Base-by-base conservation (phyloP, 768 basidiomycete genomes). In the Tulasnella calospora region DNA sequence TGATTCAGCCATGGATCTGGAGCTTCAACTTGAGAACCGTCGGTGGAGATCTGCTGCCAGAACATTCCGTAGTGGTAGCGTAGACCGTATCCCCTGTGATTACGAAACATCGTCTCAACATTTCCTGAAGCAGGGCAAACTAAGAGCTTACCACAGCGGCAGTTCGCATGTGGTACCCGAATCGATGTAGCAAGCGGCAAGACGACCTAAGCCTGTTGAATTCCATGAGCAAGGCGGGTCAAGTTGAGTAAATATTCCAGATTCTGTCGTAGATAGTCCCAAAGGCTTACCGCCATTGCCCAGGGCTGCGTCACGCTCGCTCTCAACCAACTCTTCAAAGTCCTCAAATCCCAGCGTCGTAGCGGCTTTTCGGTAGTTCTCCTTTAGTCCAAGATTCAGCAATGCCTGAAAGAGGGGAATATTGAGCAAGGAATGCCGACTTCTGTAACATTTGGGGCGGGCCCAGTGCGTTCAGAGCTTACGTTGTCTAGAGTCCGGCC, bases 121-220 rank as follows among this genome's bases (percentile, higher is more conserved):
- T 13, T 27, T 21, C 27, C 15, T 27, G 41, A 15, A 3, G 13
- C n/a, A n/a, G n/a, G n/a, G n/a, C n/a, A 30, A 77, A 27, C 35
- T 10, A 74, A 77, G 21, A 36, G 19, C 79, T 19, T 41, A 79
- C 79, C 96, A 98, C 33, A 94, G 89, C 0, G 97, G 97, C 4
- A 98, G 88, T 84, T 96, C 92, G 82, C 94, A 91, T 12, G 93
- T 93, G 3, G 96, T 91, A 36, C 91, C 90, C n/a, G 93, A 94
- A 83, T 98, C 96, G 75, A 98, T 90, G 83, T 98, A 99, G 86
- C 98, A 99, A 0, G 98, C 97, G 0, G 98, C 98, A 72, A 99
- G 90, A 44, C 97, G 93, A 0, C 98, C 97, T 10, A 98, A 89
- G 78, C 97, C 79, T 79, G 35, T 36, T 27, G 30, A 33, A 15